Conservation (phyloP, 2,329 filamentous ascomycete species). For the Xylariomycetidae sp. region DNA sequence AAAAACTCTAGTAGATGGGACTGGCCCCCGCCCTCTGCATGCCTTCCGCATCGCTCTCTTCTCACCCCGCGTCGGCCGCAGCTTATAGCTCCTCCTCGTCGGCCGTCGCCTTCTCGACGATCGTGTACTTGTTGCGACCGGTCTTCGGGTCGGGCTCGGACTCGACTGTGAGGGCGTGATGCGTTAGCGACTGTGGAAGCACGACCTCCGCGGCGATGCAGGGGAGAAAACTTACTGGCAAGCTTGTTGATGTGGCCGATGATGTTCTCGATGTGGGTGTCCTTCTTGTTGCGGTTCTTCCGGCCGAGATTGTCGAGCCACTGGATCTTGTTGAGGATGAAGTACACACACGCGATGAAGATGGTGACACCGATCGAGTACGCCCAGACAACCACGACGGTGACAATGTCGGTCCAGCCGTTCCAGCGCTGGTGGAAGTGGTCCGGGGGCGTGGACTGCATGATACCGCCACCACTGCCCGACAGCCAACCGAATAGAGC, state of each 20-base stretch:
- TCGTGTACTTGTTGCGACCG: slow-evolving; percentile 19
- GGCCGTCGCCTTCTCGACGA: slow-evolving; percentile 23
- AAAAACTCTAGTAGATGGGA: no score
- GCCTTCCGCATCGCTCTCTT: not conserved
- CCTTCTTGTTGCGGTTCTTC: slow-evolving; percentile 54
- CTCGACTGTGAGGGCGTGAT: slow-evolving; percentile 22
- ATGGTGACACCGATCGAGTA: slow-evolving; percentile 63
- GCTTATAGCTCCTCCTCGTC: slow-evolving; percentile 23
- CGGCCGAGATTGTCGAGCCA: slow-evolving; percentile 58
- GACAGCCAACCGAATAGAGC: slow-evolving; percentile 69
- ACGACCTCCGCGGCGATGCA: not conserved
- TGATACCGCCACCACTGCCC: slow-evolving; percentile 35
- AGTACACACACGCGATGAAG: slow-evolving; percentile 61
- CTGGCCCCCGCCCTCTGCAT: no score
- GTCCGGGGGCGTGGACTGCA: slow-evolving; percentile 26
- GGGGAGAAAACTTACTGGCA: slow-evolving; percentile 28
- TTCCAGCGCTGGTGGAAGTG: slow-evolving; percentile 28
- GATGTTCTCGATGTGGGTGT: slow-evolving; percentile 62
- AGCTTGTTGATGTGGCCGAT: slow-evolving; percentile 59
- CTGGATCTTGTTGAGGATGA: slow-evolving; percentile 51
- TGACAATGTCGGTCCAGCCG: slow-evolving; percentile 46
- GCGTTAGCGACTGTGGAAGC: no score
- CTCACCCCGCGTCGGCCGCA: not conserved
- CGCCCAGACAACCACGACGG: slow-evolving; percentile 58
- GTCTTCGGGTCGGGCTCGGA: slow-evolving; percentile 21